A percentile compares a stretch with the other conserved stretches of the same genome.
Conservation (phyloP, 257 asterid genomes). For the Nicotiana sylvestris region DNA sequence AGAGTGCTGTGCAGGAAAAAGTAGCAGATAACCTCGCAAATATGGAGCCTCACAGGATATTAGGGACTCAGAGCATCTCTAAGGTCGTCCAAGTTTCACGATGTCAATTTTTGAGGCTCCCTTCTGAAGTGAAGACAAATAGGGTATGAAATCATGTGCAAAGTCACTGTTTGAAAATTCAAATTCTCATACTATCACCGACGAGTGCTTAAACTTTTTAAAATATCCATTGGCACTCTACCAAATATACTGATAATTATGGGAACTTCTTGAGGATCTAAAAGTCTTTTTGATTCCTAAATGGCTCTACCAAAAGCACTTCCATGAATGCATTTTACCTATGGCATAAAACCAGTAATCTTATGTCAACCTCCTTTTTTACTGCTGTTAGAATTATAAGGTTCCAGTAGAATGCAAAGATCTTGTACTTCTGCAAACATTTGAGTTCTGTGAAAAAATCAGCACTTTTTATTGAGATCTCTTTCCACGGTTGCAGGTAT, state of each 20-base stretch:
- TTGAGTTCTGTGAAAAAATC: neutral
- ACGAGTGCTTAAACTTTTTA: neutral
- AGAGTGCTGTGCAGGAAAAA: slow-evolving; percentile 26
- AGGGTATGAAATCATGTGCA: slow-evolving; percentile 33
- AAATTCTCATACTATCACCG: neutral
- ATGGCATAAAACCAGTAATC: neutral
- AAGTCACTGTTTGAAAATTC: neutral
- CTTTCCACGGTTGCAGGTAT: slow-evolving; percentile 49
- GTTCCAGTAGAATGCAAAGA: neutral
- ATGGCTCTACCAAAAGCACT: neutral
- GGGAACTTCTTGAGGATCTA: neutral
- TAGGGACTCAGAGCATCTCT: slow-evolving; percentile 35
- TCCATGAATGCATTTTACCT: neutral
- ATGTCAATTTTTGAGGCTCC: slow-evolving; percentile 48
- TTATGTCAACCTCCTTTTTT: too few species aligned
- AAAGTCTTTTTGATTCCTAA: neutral
- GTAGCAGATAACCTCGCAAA: slow-evolving; percentile 15
- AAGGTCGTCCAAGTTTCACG: slow-evolving; percentile 52
- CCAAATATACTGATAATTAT: neutral
- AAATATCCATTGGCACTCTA: neutral
- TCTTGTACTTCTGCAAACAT: neutral
- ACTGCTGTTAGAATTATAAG: neutral
- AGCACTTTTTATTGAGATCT: slow-evolving; percentile 1
- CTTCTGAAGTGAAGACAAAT: slow-evolving; percentile 38
- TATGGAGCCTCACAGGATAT: slow-evolving; percentile 18